Conservation (phyloP, 2,329 filamentous ascomycete species). For the Ophiobolus disseminans region DNA sequence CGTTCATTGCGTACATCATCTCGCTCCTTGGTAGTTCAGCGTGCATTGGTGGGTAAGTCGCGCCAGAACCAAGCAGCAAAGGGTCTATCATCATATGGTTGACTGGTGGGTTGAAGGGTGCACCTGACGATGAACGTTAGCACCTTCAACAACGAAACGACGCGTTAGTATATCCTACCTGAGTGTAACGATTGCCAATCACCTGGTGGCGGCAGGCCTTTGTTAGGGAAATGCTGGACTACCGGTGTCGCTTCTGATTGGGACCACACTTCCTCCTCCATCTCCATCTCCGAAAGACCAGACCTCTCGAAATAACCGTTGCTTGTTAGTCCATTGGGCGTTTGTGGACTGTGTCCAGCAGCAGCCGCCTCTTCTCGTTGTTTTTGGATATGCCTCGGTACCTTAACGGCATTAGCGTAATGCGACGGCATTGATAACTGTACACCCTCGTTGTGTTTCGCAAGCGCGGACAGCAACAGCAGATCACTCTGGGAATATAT, state of each 20-base stretch:
- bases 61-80: constrained; percentile 40
- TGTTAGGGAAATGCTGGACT: constrained; percentile 42
- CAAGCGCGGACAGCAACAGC: background rate
- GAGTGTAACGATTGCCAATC: constrained; percentile 41
- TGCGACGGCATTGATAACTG: background rate
- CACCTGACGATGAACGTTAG: constrained; percentile 17
- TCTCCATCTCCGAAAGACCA: constrained; percentile 44
- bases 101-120: constrained; percentile 38
- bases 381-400: constrained; percentile 48
- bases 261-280: constrained; percentile 49
- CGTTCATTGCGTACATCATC: constrained; percentile 48
- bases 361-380: constrained; percentile 45
- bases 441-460: background rate
- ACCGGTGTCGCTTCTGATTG: constrained; percentile 45
- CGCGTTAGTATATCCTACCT: constrained; percentile 29
- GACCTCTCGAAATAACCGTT: constrained; percentile 36
- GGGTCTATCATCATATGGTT: constrained; percentile 50
- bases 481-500: background rate
- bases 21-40: constrained; percentile 41
- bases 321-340: constrained; percentile 35
- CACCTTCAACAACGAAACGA: background rate
- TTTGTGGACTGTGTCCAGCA: constrained; percentile 33
- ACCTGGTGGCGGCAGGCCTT: constrained; percentile 34
- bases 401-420: constrained; percentile 30
- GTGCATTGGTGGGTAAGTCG: constrained; percentile 39